Evolutionary conservation across 164 flowering plant genomes (phyloP).

Genomic region (Liriodendron chinense): DNA sequence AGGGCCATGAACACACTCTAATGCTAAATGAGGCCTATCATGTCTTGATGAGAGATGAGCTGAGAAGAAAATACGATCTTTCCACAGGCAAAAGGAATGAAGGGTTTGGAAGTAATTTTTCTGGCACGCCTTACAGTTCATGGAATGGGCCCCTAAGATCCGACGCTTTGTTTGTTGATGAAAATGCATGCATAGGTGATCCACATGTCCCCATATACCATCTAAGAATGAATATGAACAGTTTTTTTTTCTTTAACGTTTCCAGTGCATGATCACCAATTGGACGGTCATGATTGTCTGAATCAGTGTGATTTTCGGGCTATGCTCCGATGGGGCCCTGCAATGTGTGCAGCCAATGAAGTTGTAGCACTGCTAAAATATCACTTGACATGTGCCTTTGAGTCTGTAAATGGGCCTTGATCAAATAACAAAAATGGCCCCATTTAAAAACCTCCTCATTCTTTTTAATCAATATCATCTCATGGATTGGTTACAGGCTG

Average conservation of each 20-base stretch:
- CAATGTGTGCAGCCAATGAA: not conserved
- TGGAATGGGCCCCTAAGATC: slow-evolving; percentile 66
- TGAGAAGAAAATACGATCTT: slow-evolving; percentile 57
- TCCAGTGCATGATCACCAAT: too few relatives aligned
- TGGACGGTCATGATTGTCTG: too few relatives aligned
- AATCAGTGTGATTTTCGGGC: not conserved
- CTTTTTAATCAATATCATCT: not conserved
- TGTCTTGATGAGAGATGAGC: slow-evolving; percentile 54
- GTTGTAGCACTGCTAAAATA: not conserved
- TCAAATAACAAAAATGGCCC: not conserved
- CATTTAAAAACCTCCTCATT: not conserved
- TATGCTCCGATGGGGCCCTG: not conserved
- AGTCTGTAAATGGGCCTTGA: not conserved
- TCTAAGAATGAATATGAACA: too few relatives aligned
- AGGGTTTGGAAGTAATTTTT: slow-evolving; percentile 16
- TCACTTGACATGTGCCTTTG: not conserved
- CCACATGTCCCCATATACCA: not conserved
- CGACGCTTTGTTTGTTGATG: slow-evolving; percentile 70
- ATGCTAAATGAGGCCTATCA: slow-evolving; percentile 61
- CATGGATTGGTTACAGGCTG: slow-evolving; percentile 43
- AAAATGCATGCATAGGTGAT: slow-evolving; percentile 60
- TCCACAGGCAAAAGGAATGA: slow-evolving; percentile 31
- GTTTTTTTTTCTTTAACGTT: not conserved
- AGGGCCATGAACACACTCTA: slow-evolving; percentile 63
- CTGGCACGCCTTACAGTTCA: slow-evolving; percentile 33